These are phyloP conservation scores for Pulveroboletus sp. DNA, from an alignment of 768 basidiomycete genomes.

Conservation along the genomic window DNA sequence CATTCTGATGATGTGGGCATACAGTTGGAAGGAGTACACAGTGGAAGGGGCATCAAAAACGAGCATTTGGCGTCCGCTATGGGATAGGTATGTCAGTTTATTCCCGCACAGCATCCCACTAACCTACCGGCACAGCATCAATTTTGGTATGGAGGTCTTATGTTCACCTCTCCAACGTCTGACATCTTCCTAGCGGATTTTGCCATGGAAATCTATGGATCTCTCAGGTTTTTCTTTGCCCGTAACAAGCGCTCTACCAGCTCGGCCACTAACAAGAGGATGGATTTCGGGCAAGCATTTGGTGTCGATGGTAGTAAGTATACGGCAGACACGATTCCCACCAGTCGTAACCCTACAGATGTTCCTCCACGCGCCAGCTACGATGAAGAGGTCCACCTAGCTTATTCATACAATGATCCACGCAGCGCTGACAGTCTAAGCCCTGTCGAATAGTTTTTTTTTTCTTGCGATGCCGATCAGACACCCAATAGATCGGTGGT, in stretches of 20 bases:
- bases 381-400: constrained; percentile 41
- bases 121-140: constrained; percentile 35
- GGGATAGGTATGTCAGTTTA: constrained; percentile 46
- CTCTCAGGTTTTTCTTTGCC: constrained; percentile 57
- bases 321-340: constrained; percentile 4
- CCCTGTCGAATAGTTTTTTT: constrained; percentile 3
- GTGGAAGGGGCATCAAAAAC: constrained; percentile 43
- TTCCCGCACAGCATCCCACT: background rate
- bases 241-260: constrained; percentile 31
- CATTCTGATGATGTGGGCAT: constrained; percentile 80
- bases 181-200: constrained; percentile 54
- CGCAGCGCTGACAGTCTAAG: constrained; percentile 6
- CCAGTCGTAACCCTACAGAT: constrained; percentile 6
- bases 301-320: constrained; percentile 28
- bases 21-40: constrained; percentile 68
- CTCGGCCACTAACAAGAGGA: constrained; percentile 27
- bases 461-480: background rate
- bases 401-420: constrained; percentile 29
- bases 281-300: constrained; percentile 40
- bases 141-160: constrained; percentile 37
- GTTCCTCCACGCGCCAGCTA: constrained; percentile 29
- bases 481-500: background rate
- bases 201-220: constrained; percentile 55
- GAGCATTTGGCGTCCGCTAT: constrained; percentile 65
- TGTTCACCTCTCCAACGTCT: constrained; percentile 1